Percentiles rank a stretch among this genome's conserved stretches.
phyloP scores from a whole-genome alignment of 208 protist species.

The Novymonas esmeraldas region DNA sequence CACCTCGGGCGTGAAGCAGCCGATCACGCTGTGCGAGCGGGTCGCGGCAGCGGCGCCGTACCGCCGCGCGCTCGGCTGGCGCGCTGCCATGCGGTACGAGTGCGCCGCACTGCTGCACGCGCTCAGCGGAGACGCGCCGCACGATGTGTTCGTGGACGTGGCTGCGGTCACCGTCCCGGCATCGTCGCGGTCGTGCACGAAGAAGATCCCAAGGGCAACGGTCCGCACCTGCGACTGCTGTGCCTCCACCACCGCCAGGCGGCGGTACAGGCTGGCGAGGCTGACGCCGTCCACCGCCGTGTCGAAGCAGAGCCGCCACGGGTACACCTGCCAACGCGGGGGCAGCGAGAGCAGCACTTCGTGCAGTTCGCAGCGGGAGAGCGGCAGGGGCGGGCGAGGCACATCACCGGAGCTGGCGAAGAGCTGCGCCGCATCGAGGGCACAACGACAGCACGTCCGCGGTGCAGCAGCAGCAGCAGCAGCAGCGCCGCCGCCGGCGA shows the following conservation, averaged over 20 bases:
- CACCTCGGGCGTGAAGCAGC: constrained; percentile 65
- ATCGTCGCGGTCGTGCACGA: constrained; percentile 26
- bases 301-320: constrained; percentile 62
- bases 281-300: constrained; percentile 61
- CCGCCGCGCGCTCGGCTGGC: background rate
- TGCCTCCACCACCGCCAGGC: constrained; percentile 43
- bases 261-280: constrained; percentile 52
- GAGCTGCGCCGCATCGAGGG: constrained; percentile 22
- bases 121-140: background rate
- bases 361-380: constrained; percentile 57
- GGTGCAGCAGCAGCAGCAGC: background rate
- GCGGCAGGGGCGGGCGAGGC: constrained; percentile 24
- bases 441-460: constrained; percentile 15
- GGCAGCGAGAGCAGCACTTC: constrained; percentile 50
- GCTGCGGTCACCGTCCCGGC: background rate
- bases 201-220: constrained; percentile 46
- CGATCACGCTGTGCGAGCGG: constrained; percentile 36
- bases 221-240: constrained; percentile 21
- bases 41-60: background rate
- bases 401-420: constrained; percentile 19
- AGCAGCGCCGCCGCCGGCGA: background rate
- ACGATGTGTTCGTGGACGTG: background rate
- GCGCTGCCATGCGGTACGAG: background rate
- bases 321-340: constrained; percentile 46
- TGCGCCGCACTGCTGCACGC: background rate